Evolutionary conservation across 208 protist genomes (phyloP).

Genomic region (Leishmania mexicana): DNA sequence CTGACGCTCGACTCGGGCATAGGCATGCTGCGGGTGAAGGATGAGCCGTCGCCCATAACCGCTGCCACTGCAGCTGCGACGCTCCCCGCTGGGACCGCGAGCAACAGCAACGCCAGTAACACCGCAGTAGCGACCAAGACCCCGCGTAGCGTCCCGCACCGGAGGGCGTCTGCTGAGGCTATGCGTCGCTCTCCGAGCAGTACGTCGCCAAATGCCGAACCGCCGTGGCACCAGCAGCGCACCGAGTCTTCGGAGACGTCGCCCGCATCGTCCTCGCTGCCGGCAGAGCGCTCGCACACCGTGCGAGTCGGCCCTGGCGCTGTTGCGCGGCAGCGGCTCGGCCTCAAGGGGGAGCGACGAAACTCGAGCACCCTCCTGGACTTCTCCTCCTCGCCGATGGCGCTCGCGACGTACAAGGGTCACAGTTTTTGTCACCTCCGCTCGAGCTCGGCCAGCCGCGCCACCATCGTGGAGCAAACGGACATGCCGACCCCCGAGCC

Average conservation of each 20-base stretch:
- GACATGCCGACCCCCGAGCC: constrained; percentile 34
- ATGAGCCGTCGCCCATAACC: neutral
- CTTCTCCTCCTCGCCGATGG: constrained; percentile 6
- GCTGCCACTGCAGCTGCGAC: no score
- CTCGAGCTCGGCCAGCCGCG: constrained; percentile 15
- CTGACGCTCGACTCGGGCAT: constrained; percentile 68
- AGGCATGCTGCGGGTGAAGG: constrained; percentile 21
- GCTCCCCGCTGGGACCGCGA: neutral
- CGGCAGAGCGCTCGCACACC: constrained; percentile 28
- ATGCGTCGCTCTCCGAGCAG: neutral
- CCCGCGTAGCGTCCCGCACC: neutral
- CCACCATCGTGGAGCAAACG: constrained; percentile 22
- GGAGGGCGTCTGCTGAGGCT: neutral
- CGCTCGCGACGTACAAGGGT: constrained; percentile 6
- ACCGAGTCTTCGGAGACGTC: constrained; percentile 1
- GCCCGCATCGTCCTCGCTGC: neutral
- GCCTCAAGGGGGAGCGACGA: constrained; percentile 1
- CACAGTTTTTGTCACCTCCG: constrained; percentile 22
- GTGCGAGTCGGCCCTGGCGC: constrained; percentile 8
- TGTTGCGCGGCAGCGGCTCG: constrained; percentile 18
- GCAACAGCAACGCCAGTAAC: neutral
- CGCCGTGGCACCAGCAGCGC: constrained; percentile 19
- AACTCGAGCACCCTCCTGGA: constrained; percentile 13
- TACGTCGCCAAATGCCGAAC: neutral
- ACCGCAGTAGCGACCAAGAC: neutral